These are phyloP conservation scores for Cyclospora cayetanensis DNA, from an alignment of 169 alveolate genomes.

Conservation along the genomic window DNA sequence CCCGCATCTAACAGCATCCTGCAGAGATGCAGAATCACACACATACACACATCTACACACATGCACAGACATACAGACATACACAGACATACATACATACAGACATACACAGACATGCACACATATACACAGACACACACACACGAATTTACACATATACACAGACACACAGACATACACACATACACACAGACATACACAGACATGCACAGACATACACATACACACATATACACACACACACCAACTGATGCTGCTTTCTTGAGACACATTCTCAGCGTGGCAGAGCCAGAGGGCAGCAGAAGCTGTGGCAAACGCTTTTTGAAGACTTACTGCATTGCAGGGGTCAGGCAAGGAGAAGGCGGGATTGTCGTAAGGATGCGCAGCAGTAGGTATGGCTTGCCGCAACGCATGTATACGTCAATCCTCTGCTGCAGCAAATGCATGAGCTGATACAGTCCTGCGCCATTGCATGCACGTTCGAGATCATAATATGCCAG, in stretches of 20 bases:
- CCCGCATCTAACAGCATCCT: constrained; percentile 3
- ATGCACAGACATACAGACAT: too few species aligned
- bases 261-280: background rate
- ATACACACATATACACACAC: too few species aligned
- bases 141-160: too few species aligned
- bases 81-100: too few species aligned
- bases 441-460: constrained; percentile 49
- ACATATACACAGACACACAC: too few species aligned
- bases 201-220: too few species aligned
- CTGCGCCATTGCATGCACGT: constrained; percentile 63
- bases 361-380: constrained; percentile 62
- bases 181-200: too few species aligned
- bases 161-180: background rate
- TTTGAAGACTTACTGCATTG: constrained; percentile 56
- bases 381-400: constrained; percentile 57
- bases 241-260: background rate
- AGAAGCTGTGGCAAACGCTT: background rate
- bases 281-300: background rate
- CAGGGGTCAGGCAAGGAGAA: constrained; percentile 39
- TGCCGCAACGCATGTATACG: constrained; percentile 58
- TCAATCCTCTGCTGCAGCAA: constrained; percentile 37
- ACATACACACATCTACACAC: background rate
- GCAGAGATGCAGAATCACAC: background rate
- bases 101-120: too few species aligned
- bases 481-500: constrained; percentile 51